Percentiles rank a stretch among this genome's conserved stretches.
Evolutionary conservation across 1,139 yeast genomes (phyloP).

Genomic region (Williopsis jadinii): DNA sequence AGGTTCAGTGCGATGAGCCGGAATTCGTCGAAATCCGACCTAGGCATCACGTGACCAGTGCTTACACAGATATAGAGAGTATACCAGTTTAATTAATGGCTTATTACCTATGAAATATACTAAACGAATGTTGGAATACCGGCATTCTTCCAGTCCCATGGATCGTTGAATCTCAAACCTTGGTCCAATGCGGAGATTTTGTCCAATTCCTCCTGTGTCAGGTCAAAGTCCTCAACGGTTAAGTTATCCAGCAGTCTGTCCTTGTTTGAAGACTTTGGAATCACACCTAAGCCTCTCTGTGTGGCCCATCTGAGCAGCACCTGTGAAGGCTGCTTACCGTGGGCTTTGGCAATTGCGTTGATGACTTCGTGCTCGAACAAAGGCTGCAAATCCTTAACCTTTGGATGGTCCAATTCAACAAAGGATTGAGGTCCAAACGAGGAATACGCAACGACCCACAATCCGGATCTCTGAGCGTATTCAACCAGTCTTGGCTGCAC

Average conservation of each 20-base stretch:
- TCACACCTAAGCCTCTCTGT: conserved; percentile 33
- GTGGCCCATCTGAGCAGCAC: conserved; percentile 35
- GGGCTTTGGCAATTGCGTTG: conserved; percentile 26
- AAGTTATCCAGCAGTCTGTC: conserved; percentile 38
- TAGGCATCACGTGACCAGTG: too few relatives aligned
- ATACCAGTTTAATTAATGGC: too few relatives aligned
- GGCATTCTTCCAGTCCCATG: conserved; percentile 29
- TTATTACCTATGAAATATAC: neutral
- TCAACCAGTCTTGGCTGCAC: conserved; percentile 67
- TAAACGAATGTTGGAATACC: conserved; percentile 29
- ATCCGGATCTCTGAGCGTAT: conserved; percentile 44
- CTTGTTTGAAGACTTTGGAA: conserved; percentile 43
- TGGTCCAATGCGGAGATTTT: conserved; percentile 51
- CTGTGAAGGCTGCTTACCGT: conserved; percentile 31
- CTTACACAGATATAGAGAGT: too few relatives aligned
- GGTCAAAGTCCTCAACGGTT: conserved; percentile 36
- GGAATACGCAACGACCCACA: conserved; percentile 57
- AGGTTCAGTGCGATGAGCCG: too few relatives aligned
- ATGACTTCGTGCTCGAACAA: conserved; percentile 32
- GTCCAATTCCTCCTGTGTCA: conserved; percentile 27
- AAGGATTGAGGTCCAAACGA: conserved; percentile 84
- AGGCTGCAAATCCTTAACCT: conserved; percentile 46
- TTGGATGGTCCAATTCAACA: conserved; percentile 47
- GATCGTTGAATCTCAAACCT: conserved; percentile 78
- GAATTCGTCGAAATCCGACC: too few relatives aligned